phyloP scores from a whole-genome alignment of 2,329 filamentous ascomycete genomes.

The Lojkania enalia region DNA sequence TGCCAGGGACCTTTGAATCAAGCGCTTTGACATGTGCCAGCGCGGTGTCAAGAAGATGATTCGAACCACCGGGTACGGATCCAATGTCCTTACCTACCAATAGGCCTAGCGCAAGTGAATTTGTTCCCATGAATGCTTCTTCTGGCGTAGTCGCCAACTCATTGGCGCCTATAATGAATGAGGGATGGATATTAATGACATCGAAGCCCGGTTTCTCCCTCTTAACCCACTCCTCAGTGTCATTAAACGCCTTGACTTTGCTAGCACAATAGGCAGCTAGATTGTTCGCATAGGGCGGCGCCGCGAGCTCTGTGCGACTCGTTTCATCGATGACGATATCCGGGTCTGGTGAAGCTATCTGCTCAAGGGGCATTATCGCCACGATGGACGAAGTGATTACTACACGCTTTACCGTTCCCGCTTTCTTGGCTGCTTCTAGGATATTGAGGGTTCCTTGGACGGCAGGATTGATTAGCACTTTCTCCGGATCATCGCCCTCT shows the following conservation, averaged over 20 bases:
- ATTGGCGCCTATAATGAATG: not conserved
- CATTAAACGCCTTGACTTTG: not conserved
- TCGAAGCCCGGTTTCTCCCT: constrained; percentile 1
- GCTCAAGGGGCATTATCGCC: constrained; percentile 3
- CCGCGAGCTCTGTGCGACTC: not conserved
- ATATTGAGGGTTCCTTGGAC: constrained; percentile 11
- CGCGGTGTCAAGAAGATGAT: constrained; percentile 5
- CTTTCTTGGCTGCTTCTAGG: constrained; percentile 6
- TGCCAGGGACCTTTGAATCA: constrained; percentile 1
- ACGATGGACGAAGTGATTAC: constrained; percentile 10
- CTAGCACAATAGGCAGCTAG: not conserved
- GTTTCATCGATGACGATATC: not conserved
- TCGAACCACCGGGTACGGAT: not conserved
- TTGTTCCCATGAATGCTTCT: not conserved
- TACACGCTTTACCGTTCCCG: constrained; percentile 9
- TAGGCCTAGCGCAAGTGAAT: not conserved
- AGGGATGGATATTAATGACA: not conserved
- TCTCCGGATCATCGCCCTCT: constrained; percentile 3
- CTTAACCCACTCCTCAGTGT: not conserved
- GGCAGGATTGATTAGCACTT: constrained; percentile 8
- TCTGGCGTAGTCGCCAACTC: not conserved
- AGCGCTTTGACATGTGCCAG: constrained; percentile 11
- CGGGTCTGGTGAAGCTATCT: not conserved
- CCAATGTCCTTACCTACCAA: not conserved
- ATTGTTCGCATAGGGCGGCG: not conserved